Evolutionary conservation across 768 basidiomycete species (phyloP), one percentile per base, ranked within the genome.

Genomic region (Phylloporus sp.): DNA sequence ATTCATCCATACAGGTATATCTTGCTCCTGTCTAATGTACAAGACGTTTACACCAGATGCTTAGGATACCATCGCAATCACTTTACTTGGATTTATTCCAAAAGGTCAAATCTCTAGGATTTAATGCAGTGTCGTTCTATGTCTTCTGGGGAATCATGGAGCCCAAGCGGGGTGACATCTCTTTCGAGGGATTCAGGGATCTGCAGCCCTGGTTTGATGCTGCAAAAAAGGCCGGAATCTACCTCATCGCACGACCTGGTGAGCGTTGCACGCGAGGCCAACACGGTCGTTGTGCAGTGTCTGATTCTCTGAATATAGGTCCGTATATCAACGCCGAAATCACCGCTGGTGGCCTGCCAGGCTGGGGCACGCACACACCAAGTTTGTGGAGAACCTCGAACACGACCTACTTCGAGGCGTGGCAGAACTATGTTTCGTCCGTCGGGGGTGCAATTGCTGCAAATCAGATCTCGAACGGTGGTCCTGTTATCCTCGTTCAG

Each of bases 401-500:
- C 57, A 51, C 71, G 6, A 69, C 67, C 41, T 81, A 77, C 56
- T 50, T 42, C 26, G 48, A 49, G 66, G 80, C 80, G 3, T 83
- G 81, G 81, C 65, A 64, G 17, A 75, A 74, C 11, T 82, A 82
- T 49, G 67, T 81, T 64, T 76, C 73, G 5, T 62, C 68, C 1
- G 67, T 82, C 9, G 68, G 75, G 5, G 68, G 71, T 42, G 66
- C 80, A 27, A 70, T 80, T 26, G 73, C 77, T 2, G 65, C 60
- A 46, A 77, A 81, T 53, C 79, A 83, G 58, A 75, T 82, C 50
- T 74, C 76, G 11, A 73, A 77, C 18, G 81, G 78, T 9, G 81
- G 81, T 6, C 79, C 81, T 18, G 74, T 80, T 69, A 68, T 68
- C 69, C 31, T 73, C 8, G 53, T 59, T 29, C 52, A 46, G 37